phyloP scores from a whole-genome alignment of 768 basidiomycete species.

The Termitomyces sp. region DNA sequence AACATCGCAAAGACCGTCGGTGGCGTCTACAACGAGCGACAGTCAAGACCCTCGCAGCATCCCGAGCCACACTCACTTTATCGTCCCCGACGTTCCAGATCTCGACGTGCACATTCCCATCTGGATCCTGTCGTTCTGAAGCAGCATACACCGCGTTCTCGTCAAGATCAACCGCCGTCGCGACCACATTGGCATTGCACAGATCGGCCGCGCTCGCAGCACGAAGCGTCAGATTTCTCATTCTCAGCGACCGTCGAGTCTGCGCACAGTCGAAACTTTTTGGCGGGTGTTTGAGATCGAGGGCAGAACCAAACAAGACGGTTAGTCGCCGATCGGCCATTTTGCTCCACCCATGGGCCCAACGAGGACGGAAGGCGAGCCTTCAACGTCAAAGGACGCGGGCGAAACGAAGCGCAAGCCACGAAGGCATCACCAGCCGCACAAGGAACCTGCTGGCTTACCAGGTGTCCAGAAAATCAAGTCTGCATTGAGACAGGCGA shows the following conservation, averaged over 20 bases:
- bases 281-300: slow-evolving; percentile 7
- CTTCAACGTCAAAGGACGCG: slow-evolving; percentile 9
- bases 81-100: slow-evolving; percentile 42
- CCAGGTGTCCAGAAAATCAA: slow-evolving; percentile 88
- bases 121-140: slow-evolving; percentile 40
- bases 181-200: slow-evolving; percentile 30
- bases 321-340: slow-evolving; percentile 2
- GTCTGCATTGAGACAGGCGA: slow-evolving; percentile 75
- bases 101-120: slow-evolving; percentile 50
- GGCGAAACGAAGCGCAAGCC: slow-evolving; percentile 21
- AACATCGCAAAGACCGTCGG: slow-evolving; percentile 31
- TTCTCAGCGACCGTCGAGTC: slow-evolving; percentile 16
- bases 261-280: slow-evolving; percentile 10
- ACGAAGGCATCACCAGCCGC: slow-evolving; percentile 15
- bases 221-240: slow-evolving; percentile 54
- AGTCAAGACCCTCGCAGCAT: slow-evolving; percentile 3
- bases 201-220: slow-evolving; percentile 21
- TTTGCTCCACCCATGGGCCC: slow-evolving; percentile 14
- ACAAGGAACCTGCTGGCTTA: slow-evolving; percentile 24
- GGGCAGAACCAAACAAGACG: slow-evolving; percentile 4
- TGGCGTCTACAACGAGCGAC: neutral
- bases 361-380: slow-evolving; percentile 10
- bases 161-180: slow-evolving; percentile 58
- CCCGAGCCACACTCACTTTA: slow-evolving; percentile 11
- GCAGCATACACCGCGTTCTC: slow-evolving; percentile 53